These are phyloP conservation scores for Penicillium bovifimosum DNA, from an alignment of 495 filamentous ascomycete species.

Conservation along the genomic window DNA sequence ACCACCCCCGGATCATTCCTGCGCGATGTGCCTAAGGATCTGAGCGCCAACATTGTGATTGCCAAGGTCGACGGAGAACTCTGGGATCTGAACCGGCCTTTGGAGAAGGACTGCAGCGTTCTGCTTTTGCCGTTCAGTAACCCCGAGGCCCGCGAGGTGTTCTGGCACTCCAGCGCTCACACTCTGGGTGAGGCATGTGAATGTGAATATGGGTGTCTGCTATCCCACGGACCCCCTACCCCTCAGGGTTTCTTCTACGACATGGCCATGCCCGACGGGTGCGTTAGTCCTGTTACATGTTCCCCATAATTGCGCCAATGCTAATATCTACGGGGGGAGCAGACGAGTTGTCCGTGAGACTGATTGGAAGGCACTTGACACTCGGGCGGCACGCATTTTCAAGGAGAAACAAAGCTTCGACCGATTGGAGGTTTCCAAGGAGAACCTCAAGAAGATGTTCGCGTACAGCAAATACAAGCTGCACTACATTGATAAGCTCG, in stretches of 20 bases:
- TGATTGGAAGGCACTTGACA: conserved; percentile 80
- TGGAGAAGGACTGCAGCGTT: conserved; percentile 71
- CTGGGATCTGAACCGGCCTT: conserved; percentile 87
- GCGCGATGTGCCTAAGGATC: conserved; percentile 47
- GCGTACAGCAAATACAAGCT: conserved; percentile 93
- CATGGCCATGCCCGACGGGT: conserved; percentile 76
- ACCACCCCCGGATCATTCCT: conserved; percentile 50
- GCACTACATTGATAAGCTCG: conserved; percentile 90
- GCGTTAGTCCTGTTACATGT: conserved; percentile 10
- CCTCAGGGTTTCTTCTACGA: conserved; percentile 98
- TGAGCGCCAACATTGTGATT: conserved; percentile 58
- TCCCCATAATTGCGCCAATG: conserved; percentile 1
- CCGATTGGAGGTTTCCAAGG: conserved; percentile 79
- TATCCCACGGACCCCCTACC: conserved; percentile 89
- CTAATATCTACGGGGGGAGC: conserved; percentile 5
- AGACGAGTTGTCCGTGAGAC: conserved; percentile 60
- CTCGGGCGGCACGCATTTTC: conserved; percentile 66
- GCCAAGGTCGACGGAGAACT: conserved; percentile 75
- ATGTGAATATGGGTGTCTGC: conserved; percentile 77
- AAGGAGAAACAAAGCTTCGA: conserved; percentile 98
- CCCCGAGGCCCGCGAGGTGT: conserved; percentile 76
- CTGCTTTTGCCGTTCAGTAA: conserved; percentile 79
- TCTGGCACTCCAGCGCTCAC: conserved; percentile 93
- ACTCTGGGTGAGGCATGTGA: conserved; percentile 91
- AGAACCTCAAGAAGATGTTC: conserved; percentile 93